phyloP scores from a whole-genome alignment of 768 basidiomycete species.

The Neoboletus brunneissimus region DNA sequence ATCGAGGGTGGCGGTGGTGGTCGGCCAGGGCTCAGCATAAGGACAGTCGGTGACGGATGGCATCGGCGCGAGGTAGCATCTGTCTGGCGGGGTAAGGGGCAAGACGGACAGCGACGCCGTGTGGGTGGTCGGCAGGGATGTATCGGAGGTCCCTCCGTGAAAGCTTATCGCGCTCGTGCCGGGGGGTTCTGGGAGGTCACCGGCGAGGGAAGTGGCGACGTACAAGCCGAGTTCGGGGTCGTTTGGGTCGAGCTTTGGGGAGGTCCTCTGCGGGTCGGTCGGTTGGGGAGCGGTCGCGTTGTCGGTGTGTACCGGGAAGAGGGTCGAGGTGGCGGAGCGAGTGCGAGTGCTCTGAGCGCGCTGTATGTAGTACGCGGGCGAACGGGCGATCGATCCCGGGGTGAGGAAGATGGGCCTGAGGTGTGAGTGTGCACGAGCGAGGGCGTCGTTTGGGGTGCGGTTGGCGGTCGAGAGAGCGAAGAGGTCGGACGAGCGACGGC shows the following conservation, averaged over 20 bases:
- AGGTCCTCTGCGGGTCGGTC: slow-evolving; percentile 11
- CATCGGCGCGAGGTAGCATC: slow-evolving; percentile 18
- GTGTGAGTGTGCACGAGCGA: slow-evolving; percentile 11
- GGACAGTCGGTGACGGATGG: slow-evolving; percentile 20
- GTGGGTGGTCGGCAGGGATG: slow-evolving; percentile 7
- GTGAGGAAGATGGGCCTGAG: slow-evolving; percentile 25
- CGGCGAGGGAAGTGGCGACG: neutral
- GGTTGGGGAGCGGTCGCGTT: neutral
- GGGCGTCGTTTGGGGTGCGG: slow-evolving; percentile 4
- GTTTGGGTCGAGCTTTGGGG: slow-evolving; percentile 16
- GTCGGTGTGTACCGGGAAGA: neutral
- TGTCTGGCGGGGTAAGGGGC: slow-evolving; percentile 27
- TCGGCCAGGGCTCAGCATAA: slow-evolving; percentile 24
- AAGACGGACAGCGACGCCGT: slow-evolving; percentile 5
- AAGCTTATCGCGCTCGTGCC: neutral
- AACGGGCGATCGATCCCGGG: slow-evolving; percentile 5
- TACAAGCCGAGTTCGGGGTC: slow-evolving; percentile 20
- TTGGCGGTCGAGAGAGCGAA: slow-evolving; percentile 6
- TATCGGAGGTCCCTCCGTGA: slow-evolving; percentile 10
- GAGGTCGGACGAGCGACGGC: slow-evolving; percentile 11
- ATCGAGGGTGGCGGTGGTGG: neutral
- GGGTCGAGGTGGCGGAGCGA: slow-evolving; percentile 16
- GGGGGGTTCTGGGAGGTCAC: neutral
- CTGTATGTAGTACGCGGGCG: neutral
- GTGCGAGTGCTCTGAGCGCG: slow-evolving; percentile 6